Evolutionary conservation across 179 eudicot genomes (phyloP), one percentile per base, ranked within the genome.

Genomic region (Carnegiea gigantea): DNA sequence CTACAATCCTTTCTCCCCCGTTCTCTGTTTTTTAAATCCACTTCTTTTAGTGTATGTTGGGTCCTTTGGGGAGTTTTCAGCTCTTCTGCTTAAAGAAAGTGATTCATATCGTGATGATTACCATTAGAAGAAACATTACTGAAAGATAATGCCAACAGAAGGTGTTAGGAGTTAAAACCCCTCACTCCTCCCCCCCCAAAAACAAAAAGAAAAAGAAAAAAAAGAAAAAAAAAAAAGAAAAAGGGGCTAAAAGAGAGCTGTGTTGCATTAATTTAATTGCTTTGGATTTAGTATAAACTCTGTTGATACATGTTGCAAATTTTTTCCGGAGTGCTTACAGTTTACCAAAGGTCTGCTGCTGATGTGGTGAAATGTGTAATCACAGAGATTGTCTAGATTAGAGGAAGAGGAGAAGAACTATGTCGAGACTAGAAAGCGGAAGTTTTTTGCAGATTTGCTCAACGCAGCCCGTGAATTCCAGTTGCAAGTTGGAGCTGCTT

Each of bases 391-490:
- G 68, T 91, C 97, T 54, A 93, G 91, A 87, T 86, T 89, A 79
- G 93, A 93, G 82, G 97, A 95, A 78, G 98, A 97, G 89, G 98
- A 93, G 81, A 95, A 92, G 90, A 93, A 91, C 86, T 85, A 87
- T 49, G 79, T 92, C 30, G 99, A 97, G 81, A 89, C 95, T 65
- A 86, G 80, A 79, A 92, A 95, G 88, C 89, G 98, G 86, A 93
- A 88, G 84, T 97, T 97, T 85, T 95, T 95, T 77, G 93, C 92
- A 49, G 99, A 95, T 81, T 77, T 97, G 89, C 92, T 97, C 53
- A 92, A 95, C 90, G 98, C 95, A 51, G 93, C 90, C 70, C 97
- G 99, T 82, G 99, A 97, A 82, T 89, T 95, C 81, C 95, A 90
- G 84, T 86, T 92, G 82, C 97, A 91, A 89, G 89, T 95, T 74